Evolutionary conservation across 2,329 filamentous ascomycete genomes (phyloP).

Genomic region (Aspergillus awamori): DNA sequence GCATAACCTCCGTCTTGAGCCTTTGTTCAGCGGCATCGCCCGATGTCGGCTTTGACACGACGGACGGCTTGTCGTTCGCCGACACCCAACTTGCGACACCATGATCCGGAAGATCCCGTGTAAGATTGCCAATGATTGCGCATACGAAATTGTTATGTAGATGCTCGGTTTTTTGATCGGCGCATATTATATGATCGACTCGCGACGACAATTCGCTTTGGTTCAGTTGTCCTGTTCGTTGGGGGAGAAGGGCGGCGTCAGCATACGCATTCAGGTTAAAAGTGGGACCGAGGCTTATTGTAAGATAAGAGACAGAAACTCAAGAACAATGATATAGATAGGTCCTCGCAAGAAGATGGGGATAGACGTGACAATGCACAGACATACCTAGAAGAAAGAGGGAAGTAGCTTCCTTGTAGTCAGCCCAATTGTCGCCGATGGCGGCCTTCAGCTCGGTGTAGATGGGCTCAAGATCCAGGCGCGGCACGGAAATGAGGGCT

Average conservation of each 20-base stretch:
- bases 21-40: constrained; percentile 66
- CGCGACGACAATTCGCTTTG: constrained; percentile 62
- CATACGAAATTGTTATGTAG: constrained; percentile 65
- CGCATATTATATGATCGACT: constrained; percentile 58
- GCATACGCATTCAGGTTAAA: constrained; percentile 6
- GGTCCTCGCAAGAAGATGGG: neutral
- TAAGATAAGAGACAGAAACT: neutral
- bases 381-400: constrained; percentile 60
- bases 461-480: constrained; percentile 65
- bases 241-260: constrained; percentile 25
- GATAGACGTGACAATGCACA: too few species aligned
- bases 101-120: constrained; percentile 63
- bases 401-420: constrained; percentile 62
- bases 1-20: constrained; percentile 67
- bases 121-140: constrained; percentile 61
- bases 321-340: neutral
- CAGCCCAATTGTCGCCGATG: constrained; percentile 62
- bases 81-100: constrained; percentile 67
- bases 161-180: constrained; percentile 56
- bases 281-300: neutral
- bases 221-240: constrained; percentile 57
- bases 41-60: constrained; percentile 54
- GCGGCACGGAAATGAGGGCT: constrained; percentile 56
- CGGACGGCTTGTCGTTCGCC: constrained; percentile 58
- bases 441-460: constrained; percentile 64